Conservation (phyloP, 139 green algal genomes). For the Auxenochlorella pyrenoidosa region DNA sequence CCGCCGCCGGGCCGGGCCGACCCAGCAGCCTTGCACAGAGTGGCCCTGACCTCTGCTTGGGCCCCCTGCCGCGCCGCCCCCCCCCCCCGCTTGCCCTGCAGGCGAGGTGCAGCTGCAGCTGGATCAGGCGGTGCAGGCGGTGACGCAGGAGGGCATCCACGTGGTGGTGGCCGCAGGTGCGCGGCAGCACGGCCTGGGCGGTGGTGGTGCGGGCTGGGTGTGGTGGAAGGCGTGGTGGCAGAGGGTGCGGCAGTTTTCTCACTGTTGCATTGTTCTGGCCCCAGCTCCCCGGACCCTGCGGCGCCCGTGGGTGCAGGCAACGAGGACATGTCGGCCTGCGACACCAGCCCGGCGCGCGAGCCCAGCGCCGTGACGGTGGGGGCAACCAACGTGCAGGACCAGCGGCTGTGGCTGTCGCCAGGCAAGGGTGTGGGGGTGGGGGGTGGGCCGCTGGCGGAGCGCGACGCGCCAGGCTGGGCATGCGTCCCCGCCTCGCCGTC, state of each 20-base stretch:
- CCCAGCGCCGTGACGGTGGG: constrained; percentile 42
- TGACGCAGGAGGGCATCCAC: constrained; percentile 52
- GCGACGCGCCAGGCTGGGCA: no score
- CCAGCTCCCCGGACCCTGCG: no score
- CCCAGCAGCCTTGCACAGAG: no score
- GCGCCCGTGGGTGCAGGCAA: constrained; percentile 51
- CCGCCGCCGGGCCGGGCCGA: no score
- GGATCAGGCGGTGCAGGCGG: constrained; percentile 61
- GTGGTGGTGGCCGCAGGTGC: constrained; percentile 65
- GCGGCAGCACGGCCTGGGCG: not conserved
- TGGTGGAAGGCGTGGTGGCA: no score
- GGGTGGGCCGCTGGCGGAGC: no score
- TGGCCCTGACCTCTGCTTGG: no score
- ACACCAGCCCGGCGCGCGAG: constrained; percentile 43
- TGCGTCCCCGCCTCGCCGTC: no score
- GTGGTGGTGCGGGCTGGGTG: no score
- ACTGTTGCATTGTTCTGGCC: no score
- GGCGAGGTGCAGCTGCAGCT: constrained; percentile 56
- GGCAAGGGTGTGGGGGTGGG: not conserved
- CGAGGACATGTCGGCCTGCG: constrained; percentile 49
- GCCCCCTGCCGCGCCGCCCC: not conserved
- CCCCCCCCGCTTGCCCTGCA: not conserved
- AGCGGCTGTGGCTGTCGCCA: constrained; percentile 37
- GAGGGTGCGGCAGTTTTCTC: no score
- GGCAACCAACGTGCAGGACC: constrained; percentile 36